These are phyloP conservation scores for Epichloe hybrida DNA, from an alignment of 2,329 filamentous ascomycete genomes.

Conservation along the genomic window DNA sequence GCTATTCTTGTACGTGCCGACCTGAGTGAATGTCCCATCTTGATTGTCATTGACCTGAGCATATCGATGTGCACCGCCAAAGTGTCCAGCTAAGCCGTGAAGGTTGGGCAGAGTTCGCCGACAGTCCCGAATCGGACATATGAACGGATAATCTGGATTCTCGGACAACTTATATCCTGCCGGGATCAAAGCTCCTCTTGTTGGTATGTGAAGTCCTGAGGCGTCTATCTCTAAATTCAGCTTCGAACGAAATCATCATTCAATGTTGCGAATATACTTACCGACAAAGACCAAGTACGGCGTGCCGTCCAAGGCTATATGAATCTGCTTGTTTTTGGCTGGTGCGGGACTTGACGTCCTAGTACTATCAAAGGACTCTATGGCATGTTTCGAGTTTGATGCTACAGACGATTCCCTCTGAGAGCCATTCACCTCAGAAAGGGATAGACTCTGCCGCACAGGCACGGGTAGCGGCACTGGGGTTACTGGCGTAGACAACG, in stretches of 20 bases:
- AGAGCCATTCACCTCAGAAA: neutral
- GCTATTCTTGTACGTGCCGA: constrained; percentile 14
- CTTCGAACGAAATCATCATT: neutral
- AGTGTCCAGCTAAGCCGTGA: constrained; percentile 14
- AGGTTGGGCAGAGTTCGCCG: constrained; percentile 15
- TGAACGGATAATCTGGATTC: constrained; percentile 12
- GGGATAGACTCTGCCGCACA: neutral
- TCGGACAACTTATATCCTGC: constrained; percentile 16
- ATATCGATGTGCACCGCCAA: constrained; percentile 12
- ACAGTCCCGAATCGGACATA: constrained; percentile 26
- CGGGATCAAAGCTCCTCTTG: constrained; percentile 20
- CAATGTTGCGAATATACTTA: neutral
- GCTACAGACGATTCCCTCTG: neutral
- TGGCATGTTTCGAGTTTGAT: neutral
- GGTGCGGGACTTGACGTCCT: neutral
- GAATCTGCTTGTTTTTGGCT: neutral
- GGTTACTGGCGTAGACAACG: neutral
- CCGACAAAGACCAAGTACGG: neutral
- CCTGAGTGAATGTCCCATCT: constrained; percentile 24
- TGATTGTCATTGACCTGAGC: constrained; percentile 25
- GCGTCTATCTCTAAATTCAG: neutral
- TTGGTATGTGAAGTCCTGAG: neutral
- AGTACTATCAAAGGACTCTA: neutral
- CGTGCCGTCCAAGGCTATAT: constrained; percentile 1
- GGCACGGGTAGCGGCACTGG: constrained; percentile 1